Conservation (phyloP, 805 yeast genomes). For the Starmera dryadoides region DNA sequence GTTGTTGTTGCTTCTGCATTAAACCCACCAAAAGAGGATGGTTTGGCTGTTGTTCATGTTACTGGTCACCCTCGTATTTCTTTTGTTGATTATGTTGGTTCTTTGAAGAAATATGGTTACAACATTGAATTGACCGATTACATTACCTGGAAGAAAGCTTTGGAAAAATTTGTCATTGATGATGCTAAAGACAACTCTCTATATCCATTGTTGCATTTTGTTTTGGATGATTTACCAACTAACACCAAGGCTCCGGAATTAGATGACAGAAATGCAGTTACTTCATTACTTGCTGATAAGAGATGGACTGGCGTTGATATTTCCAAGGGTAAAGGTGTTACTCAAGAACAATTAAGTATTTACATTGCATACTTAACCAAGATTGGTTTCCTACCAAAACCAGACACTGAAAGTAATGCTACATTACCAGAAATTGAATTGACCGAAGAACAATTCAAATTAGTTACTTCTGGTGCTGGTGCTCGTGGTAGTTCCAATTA, state of each 20-base stretch:
- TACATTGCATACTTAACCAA: constrained; percentile 76
- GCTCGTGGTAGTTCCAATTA: constrained; percentile 59
- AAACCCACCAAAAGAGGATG: constrained; percentile 52
- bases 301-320: constrained; percentile 59
- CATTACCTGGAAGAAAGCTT: constrained; percentile 65
- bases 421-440: constrained; percentile 52
- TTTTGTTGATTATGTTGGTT: constrained; percentile 66
- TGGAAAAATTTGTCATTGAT: constrained; percentile 74
- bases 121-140: constrained; percentile 55
- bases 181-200: constrained; percentile 76
- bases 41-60: constrained; percentile 81
- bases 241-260: constrained; percentile 93
- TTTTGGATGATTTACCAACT: constrained; percentile 84
- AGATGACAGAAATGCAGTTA: constrained; percentile 78
- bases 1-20: constrained; percentile 80
- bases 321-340: constrained; percentile 73
- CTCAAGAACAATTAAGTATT: constrained; percentile 53
- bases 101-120: constrained; percentile 69
- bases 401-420: constrained; percentile 34
- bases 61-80: constrained; percentile 92
- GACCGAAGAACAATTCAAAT: constrained; percentile 45
- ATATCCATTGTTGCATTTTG: constrained; percentile 91
- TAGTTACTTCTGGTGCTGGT: constrained; percentile 63
- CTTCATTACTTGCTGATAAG: constrained; percentile 56
- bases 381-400: constrained; percentile 72